Base-by-base conservation (phyloP, 2,329 filamentous ascomycete species). In the Graphilbum ipis-grandicollis region DNA sequence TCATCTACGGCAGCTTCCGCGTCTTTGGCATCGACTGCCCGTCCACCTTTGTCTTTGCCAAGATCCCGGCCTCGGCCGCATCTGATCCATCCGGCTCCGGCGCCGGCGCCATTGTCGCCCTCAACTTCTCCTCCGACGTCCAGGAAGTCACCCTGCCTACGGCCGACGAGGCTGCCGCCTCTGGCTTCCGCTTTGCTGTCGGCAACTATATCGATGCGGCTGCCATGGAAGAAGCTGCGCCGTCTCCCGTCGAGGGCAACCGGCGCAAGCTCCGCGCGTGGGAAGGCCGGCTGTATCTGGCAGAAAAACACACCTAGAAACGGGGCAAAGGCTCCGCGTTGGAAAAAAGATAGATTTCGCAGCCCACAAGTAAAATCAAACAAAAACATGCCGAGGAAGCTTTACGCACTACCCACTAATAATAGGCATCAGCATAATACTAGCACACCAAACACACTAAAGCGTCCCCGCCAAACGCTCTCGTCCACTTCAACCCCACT, bases 1-100 rank as follows among this genome's bases (percentile, higher is more conserved):
- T 82, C 39, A 65, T 77, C 1, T 68, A 77, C 44, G 75, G 75
- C 6, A 55, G 60, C 17, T 79, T 71, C 49, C 53, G 66, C 33
- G 50, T 65, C 9, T 53, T 68, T 26, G 66, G 68, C 34, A 48
- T 58, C 15, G 58, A 62, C n/a, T 54, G 62, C 32, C 52, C 61
- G 39, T 39, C 55, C 37, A 59, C 57, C 1, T 65, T 66, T 45
- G 48, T 62, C 3, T 68, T 61, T 47, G 51, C 50, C 25, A 65
- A 66, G 53, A 52, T 36, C 9, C 42, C 46, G 26, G 9, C 19
- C n/a, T 9, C n/a, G n/a, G n/a, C n/a, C n/a, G n/a, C n/a, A n/a
- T n/a, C n/a, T n/a, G n/a, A n/a, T n/a, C n/a, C n/a, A n/a, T n/a
- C 9, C 15, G 18, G 9, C 29, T 31, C 8, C n/a, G n/a, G 15